Conservation (phyloP, 2,329 filamentous ascomycete species). For the Botrytis cinerea region DNA sequence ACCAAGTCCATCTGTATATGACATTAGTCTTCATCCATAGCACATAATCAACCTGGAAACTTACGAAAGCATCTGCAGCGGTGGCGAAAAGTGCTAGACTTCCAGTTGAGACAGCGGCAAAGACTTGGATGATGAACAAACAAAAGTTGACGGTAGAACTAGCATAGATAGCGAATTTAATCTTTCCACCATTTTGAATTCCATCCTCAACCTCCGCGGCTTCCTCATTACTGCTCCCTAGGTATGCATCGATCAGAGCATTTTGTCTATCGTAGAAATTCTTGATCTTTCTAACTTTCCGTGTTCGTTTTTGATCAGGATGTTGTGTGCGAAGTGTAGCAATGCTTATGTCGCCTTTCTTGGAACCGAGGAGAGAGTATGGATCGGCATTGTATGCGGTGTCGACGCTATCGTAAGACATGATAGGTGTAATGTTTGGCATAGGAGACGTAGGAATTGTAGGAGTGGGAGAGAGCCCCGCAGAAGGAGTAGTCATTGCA, state of each 20-base stretch:
- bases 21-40: neutral
- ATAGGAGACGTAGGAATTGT: neutral
- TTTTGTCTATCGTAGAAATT: constrained; percentile 53
- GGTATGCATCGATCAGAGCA: constrained; percentile 53
- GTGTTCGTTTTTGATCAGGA: constrained; percentile 45
- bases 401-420: neutral
- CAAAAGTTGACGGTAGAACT: constrained; percentile 79
- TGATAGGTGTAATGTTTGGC: constrained; percentile 1
- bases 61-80: constrained; percentile 80
- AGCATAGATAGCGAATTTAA: constrained; percentile 54
- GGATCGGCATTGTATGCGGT: constrained; percentile 38
- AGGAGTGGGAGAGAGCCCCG: neutral
- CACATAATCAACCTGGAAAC: neutral
- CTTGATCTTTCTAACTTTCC: constrained; percentile 45
- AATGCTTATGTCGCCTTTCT: constrained; percentile 42
- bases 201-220: constrained; percentile 53
- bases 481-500: neutral
- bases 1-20: constrained; percentile 60
- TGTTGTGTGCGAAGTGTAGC: constrained; percentile 52
- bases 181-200: constrained; percentile 24
- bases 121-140: constrained; percentile 80
- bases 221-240: constrained; percentile 58
- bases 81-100: constrained; percentile 97
- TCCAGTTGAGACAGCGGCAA: constrained; percentile 80
- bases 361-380: constrained; percentile 40